Conservation (phyloP, 2,329 filamentous ascomycete species). For the Colletotrichum eleusines region DNA sequence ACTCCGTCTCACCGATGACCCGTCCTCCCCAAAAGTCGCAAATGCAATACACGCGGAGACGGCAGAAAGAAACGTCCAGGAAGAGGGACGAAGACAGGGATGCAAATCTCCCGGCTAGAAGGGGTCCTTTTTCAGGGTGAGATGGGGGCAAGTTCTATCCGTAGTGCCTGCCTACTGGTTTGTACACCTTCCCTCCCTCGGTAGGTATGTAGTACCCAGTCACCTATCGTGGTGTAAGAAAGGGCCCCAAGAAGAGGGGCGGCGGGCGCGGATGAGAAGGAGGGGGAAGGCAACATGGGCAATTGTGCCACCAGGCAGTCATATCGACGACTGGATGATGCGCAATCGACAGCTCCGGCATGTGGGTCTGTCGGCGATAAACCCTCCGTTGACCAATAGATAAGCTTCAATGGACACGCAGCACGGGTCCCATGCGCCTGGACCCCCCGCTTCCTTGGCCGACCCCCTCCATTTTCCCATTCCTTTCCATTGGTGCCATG, state of each 20-base stretch:
- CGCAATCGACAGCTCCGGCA: conserved; percentile 29
- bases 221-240: neutral
- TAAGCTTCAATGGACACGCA: conserved; percentile 12
- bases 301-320: conserved; percentile 14
- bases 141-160: conserved; percentile 5
- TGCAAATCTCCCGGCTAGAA: neutral
- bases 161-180: too few relatives aligned
- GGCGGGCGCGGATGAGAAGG: neutral
- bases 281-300: conserved; percentile 7
- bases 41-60: conserved; percentile 10
- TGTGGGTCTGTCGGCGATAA: conserved; percentile 19
- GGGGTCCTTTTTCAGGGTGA: conserved; percentile 3
- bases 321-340: conserved; percentile 28
- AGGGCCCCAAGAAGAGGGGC: neutral
- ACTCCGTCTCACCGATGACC: neutral
- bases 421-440: neutral
- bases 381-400: conserved; percentile 23
- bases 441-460: conserved; percentile 26
- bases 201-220: neutral
- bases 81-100: neutral
- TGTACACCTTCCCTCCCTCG: too few relatives aligned
- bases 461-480: conserved; percentile 34
- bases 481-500: conserved; percentile 21
- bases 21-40: neutral
- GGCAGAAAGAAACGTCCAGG: conserved; percentile 12